These are phyloP conservation scores for Salix exigua DNA, from an alignment of 345 rosid species.

Conservation along the genomic window DNA sequence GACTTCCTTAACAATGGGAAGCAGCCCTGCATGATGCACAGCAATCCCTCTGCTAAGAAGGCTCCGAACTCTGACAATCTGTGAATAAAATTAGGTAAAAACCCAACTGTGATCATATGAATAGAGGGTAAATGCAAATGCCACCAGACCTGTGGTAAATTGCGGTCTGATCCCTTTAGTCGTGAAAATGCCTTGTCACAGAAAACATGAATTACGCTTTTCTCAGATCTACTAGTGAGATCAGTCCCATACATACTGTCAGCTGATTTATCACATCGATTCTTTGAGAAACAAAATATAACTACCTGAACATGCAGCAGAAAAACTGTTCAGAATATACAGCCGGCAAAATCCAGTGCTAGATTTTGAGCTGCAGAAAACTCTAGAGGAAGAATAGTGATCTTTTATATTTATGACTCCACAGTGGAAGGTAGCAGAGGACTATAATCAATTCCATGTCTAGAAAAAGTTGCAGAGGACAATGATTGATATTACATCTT, in stretches of 20 bases:
- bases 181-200: conserved; percentile 96
- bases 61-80: conserved; percentile 90
- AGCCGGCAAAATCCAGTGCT: conserved; percentile 9
- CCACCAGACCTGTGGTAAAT: conserved; percentile 81
- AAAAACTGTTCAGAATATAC: conserved; percentile 12
- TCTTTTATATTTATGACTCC: neutral
- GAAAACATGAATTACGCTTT: conserved; percentile 80
- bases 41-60: conserved; percentile 90
- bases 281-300: conserved; percentile 94
- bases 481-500: neutral
- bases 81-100: conserved; percentile 22
- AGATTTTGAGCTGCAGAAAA: neutral
- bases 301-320: conserved; percentile 54
- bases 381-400: neutral
- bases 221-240: conserved; percentile 79
- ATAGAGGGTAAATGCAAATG: neutral
- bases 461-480: neutral
- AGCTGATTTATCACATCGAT: conserved; percentile 89
- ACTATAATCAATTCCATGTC: neutral
- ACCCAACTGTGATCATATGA: neutral
- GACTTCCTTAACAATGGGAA: conserved; percentile 98
- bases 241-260: conserved; percentile 65
- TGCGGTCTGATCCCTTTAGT: conserved; percentile 90
- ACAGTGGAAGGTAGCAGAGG: neutral
- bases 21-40: conserved; percentile 98